Evolutionary conservation across 805 yeast genomes (phyloP), one percentile per base, ranked within the genome.

Genomic region (Saccharomycopsis olivae): DNA sequence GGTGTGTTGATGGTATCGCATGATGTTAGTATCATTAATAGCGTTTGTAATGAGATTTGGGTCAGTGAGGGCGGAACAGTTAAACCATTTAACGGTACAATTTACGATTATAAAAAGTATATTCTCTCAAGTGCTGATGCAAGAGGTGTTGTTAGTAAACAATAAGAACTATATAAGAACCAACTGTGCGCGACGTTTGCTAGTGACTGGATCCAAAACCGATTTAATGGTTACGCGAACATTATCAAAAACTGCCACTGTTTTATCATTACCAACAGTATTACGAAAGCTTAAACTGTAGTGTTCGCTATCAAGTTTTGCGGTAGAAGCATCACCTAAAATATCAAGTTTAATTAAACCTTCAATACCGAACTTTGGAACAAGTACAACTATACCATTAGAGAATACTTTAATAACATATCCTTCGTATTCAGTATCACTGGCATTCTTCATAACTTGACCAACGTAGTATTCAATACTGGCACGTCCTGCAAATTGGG

Each of bases 401-500:
- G 85, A 78, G 58, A 92, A 88, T 21, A 92, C 92, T 57, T 85
- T 83, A 54, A 89, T 87, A 21, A 88, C 79, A 52, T 85, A 88
- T 8, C 97, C 98, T 48, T 85, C 87, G 15, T 45, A 44, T 20
- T 15, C 17, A 56, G 85, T 94, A 28, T 81, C 66, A 53, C 84
- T 87, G 51, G 78, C 78, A 55, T 78, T 78, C 57, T 85, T 83
- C 83, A 92, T 82, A 31, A 89, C 96, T 64, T 92, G 97, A 6
- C 99, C 99, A 36, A 92, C 98, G 54, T 85, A 92, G 62, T 92
- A 92, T 58, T 92, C 98, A 46, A 92, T 85, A 56, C 95, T 83
- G 16, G 98, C 96, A 56, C 99, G 73, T 29, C 98, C 99, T 2
- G 99, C 99, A 66, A 89, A 84, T 62, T 92, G 99, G 0, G 98